Evolutionary conservation across 257 asterid species (phyloP), one percentile per base, ranked within the genome.

Genomic region (Solanum corneliomulleri): DNA sequence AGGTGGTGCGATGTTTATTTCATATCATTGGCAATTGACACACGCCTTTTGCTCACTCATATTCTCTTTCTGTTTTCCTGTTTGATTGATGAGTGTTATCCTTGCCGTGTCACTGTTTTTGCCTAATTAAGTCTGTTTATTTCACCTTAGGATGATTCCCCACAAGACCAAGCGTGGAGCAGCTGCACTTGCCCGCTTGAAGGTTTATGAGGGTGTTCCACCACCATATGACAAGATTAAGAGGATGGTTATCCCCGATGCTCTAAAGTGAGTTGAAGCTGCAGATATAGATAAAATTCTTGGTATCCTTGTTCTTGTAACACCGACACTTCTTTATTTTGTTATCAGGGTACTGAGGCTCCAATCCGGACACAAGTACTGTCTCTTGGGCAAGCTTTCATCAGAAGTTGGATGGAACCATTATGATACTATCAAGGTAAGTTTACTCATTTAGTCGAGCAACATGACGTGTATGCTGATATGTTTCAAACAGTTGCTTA

Each of bases 391-490:
- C 62, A 88, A 92, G 88, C 97, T 96, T 45, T 96, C 99, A 23
- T 93, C 98, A 0, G 98, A 96, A 87, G 98, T 96, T 42, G 99
- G 99, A 86, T 96, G 99, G 99, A 95, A 95, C 89, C 95, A 95
- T 85, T 95, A 93, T 69, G 98, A 96, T 82, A 96, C 95, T 14
- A 94, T 96, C 90, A 93, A 88, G 96, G 99, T 93, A 87, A 87
- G 92, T 93, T 62, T 80, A 11, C 64, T 41, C 70, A 16, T 58
- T 21, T 4, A 6, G 33, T n/a, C 41, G 1, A 47, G 64, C 25
- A 78, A 45, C n/a, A 45, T 78, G 42, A 47, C 5, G 3, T 78
- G 29, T 45, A 9, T 27, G 14, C 37, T 2, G 6, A 42, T 23
- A 39, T 75, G 31, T 18, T n/a, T 42, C 25, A 15, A 27, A 44